Conservation (phyloP, 345 rosid species). For the Eutrema heterophyllum region DNA sequence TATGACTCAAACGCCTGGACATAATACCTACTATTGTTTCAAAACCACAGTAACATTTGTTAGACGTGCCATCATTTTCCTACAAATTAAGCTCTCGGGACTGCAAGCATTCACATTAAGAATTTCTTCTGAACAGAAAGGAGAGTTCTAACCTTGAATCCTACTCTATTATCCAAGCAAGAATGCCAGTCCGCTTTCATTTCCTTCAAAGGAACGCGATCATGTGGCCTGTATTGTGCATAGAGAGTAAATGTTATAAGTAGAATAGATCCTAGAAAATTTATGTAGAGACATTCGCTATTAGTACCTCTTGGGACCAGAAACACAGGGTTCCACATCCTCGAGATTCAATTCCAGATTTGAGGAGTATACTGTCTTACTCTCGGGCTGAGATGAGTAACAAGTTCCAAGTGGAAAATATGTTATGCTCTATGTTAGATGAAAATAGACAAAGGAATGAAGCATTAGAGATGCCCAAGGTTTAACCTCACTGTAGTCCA, state of each 20-base stretch:
- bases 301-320: constrained; percentile 45
- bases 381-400: constrained; percentile 56
- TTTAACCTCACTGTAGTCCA: constrained; percentile 84
- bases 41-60: not conserved
- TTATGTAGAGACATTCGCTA: not conserved
- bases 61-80: not conserved
- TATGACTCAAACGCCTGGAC: not conserved
- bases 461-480: not conserved
- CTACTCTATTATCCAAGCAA: constrained; percentile 82
- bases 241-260: not conserved
- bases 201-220: constrained; percentile 82
- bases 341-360: constrained; percentile 71
- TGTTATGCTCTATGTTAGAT: not conserved
- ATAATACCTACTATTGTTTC: not conserved
- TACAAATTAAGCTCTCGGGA: constrained; percentile 15
- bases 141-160: constrained; percentile 65
- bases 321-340: constrained; percentile 88
- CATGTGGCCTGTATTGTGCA: constrained; percentile 63
- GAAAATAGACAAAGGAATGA: not conserved
- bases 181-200: constrained; percentile 99
- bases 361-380: constrained; percentile 74
- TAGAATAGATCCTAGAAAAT: not conserved
- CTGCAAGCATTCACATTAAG: not conserved
- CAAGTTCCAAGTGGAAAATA: not conserved
- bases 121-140: not conserved